Conservation (phyloP, 2,329 filamentous ascomycete genomes). For the Fusarium duplospermum region DNA sequence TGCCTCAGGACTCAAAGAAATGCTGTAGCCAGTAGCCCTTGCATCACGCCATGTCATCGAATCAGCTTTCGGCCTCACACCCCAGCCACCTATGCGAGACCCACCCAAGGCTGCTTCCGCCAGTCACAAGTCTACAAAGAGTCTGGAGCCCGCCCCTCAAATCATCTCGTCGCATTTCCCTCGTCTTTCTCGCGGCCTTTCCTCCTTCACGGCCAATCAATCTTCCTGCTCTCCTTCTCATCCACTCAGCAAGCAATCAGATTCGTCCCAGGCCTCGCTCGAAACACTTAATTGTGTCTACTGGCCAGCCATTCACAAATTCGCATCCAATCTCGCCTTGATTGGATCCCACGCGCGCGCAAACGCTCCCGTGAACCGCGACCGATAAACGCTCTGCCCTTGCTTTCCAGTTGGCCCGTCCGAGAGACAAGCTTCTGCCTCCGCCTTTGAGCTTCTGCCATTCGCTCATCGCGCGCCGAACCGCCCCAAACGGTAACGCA, state of each 20-base stretch:
- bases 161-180: slow-evolving; percentile 61
- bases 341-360: slow-evolving; percentile 40
- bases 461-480: slow-evolving; percentile 31
- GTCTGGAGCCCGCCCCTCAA: slow-evolving; percentile 60
- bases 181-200: slow-evolving; percentile 54
- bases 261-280: slow-evolving; percentile 45
- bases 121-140: slow-evolving; percentile 61
- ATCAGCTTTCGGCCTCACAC: slow-evolving; percentile 42
- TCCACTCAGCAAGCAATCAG: slow-evolving; percentile 54
- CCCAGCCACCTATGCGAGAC: slow-evolving; percentile 43
- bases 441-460: slow-evolving; percentile 22
- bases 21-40: slow-evolving; percentile 28
- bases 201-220: slow-evolving; percentile 62
- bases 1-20: slow-evolving; percentile 20
- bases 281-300: slow-evolving; percentile 43
- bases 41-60: slow-evolving; percentile 47
- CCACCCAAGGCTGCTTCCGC: slow-evolving; percentile 61
- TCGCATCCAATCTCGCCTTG: slow-evolving; percentile 42
- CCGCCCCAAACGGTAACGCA: slow-evolving; percentile 35
- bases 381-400: slow-evolving; percentile 26
- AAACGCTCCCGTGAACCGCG: slow-evolving; percentile 23
- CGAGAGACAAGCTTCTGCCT: slow-evolving; percentile 21
- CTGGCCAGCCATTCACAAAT: slow-evolving; percentile 47
- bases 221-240: slow-evolving; percentile 49
- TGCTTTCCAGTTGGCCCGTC: slow-evolving; percentile 6